Percentiles rank a stretch among this genome's conserved stretches.
Evolutionary conservation across 176 grass and related monocot species (phyloP).

Genomic region (Oryza glaberrima): DNA sequence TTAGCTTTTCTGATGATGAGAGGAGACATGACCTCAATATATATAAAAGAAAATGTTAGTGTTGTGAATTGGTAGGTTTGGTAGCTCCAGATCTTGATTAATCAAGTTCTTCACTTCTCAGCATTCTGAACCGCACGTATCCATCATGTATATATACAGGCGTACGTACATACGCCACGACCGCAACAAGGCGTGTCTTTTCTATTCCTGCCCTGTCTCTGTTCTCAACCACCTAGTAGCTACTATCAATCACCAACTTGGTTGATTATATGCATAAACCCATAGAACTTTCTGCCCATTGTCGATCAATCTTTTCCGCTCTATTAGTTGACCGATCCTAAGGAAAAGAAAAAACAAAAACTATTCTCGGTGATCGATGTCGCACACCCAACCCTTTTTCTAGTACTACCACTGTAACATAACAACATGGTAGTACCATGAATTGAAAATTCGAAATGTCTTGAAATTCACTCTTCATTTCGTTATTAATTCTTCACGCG

Average conservation of each 20-base stretch:
- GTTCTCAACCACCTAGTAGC: conserved; percentile 14
- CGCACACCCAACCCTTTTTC: neutral
- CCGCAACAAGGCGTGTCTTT: conserved; percentile 23
- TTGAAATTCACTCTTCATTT: neutral
- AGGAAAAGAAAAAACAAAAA: neutral
- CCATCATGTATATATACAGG: neutral
- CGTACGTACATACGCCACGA: conserved; percentile 5
- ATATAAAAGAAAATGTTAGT: neutral
- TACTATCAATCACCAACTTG: neutral
- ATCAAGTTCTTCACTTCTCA: neutral
- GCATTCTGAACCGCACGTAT: neutral
- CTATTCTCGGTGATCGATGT: neutral
- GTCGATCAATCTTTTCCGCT: neutral
- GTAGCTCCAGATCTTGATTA: neutral
- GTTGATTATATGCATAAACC: neutral
- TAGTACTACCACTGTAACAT: neutral
- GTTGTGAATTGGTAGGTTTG: neutral
- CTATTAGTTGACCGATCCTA: neutral
- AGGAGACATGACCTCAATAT: neutral
- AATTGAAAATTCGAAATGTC: neutral
- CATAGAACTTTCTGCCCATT: neutral
- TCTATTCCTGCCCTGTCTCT: conserved; percentile 9
- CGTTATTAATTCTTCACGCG: neutral
- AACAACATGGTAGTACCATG: neutral
- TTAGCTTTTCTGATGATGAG: neutral